Conservation (phyloP, 2,329 filamentous ascomycete species). For the Coniosporium uncinatum region DNA sequence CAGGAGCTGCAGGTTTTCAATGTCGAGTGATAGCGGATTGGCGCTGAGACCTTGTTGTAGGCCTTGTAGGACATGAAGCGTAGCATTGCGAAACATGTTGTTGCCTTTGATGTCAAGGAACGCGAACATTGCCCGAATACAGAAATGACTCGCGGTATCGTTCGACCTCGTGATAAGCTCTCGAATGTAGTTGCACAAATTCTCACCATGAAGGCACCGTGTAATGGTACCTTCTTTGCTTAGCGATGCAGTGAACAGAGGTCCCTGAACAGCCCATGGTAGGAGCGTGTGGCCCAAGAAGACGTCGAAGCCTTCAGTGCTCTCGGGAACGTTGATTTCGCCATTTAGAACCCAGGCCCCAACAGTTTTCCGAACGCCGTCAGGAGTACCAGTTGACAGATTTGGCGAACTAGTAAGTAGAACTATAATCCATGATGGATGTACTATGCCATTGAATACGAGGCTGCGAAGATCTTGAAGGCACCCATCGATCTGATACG, state of each 20-base stretch:
- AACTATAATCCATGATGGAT: conserved; percentile 31
- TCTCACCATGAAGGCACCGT: conserved; percentile 32
- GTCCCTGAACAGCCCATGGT: conserved; percentile 39
- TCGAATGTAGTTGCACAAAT: conserved; percentile 25
- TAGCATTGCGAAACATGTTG: conserved; percentile 18
- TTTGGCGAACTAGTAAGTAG: conserved; percentile 33
- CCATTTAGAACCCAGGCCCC: not conserved
- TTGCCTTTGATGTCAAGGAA: conserved; percentile 24
- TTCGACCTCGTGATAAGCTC: conserved; percentile 15
- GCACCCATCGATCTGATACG: conserved; percentile 40
- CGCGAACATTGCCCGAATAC: conserved; percentile 23
- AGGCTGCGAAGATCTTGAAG: conserved; percentile 33
- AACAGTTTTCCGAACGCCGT: conserved; percentile 2
- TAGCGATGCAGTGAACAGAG: conserved; percentile 31
- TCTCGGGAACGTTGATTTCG: not conserved
- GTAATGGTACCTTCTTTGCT: conserved; percentile 17
- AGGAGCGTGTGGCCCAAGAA: conserved; percentile 34
- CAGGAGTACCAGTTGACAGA: conserved; percentile 18
- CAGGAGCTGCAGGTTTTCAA: not conserved
- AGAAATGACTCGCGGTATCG: conserved; percentile 8
- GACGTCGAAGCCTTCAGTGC: not conserved
- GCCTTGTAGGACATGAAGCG: not conserved
- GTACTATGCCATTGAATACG: conserved; percentile 14
- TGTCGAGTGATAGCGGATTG: not conserved
- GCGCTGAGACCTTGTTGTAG: not conserved